Base-by-base conservation (phyloP, 2,329 filamentous ascomycete species). In the Aspergillus bombycis region DNA sequence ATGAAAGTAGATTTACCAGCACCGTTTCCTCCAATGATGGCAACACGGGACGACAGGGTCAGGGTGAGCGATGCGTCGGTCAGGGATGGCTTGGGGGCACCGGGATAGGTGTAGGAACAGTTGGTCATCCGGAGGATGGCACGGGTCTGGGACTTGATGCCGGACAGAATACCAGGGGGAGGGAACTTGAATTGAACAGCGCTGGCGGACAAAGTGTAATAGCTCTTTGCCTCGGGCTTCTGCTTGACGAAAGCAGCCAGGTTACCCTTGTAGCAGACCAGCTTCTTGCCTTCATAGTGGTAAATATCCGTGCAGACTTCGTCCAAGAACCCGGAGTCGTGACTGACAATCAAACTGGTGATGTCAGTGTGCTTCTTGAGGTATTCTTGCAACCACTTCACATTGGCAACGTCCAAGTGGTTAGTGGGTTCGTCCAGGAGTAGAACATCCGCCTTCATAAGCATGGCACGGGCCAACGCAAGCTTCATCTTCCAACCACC, bases 401-500 rank as follows among this genome's bases (percentile, higher is more conserved):
- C 93, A 79, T 98, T 98, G 74, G 89, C 89, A 72, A 98, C 94
- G 78, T 99, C 95, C 77, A 99, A 84, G 81, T 99, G 95, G 84
- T 99, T 99, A 73, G 95, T 99, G 79, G 95, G 95, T 87, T 99
- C 95, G 86, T 99, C 95, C 62, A 99, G 88, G 58, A 99, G 85
- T 63, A 99, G 86, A 57, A 99, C 94, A 77, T 99, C 95, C n/a
- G 95, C 94, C 75, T 90, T 91, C 85, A 95, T 92, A 74, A 99
- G 86, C 94, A 99, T 98, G 68, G 95, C 95, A 73, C 95, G 89
- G 58, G 95, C 95, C 78, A 99, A 82, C 69, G 95, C 95, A 65
- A 99, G 84, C 88, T 99, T 99, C 95, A 99, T 99, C 87, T 98
- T 98, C 95, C 95, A 99, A 77, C 95, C 95, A 81, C 95, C 95